Conservation (phyloP, 2,329 filamentous ascomycete species). For the Davidsoniella australis region DNA sequence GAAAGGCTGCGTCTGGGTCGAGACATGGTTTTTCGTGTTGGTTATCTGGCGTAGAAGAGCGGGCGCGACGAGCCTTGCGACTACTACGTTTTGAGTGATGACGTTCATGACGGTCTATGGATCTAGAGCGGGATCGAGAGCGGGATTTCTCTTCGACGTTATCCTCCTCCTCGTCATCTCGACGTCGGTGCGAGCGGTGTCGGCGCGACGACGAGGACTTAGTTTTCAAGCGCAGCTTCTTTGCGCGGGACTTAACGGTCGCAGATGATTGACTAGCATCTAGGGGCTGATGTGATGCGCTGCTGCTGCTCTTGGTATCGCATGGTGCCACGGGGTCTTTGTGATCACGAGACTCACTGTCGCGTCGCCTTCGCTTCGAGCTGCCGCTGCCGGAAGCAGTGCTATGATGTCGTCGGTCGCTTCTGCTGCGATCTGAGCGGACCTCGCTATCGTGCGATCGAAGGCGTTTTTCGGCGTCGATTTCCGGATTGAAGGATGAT, state of each 20-base stretch:
- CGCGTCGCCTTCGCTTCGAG: too few species aligned
- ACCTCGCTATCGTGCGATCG: not conserved
- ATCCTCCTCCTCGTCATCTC: conserved; percentile 15
- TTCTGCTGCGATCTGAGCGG: not conserved
- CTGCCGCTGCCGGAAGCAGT: too few species aligned
- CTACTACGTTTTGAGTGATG: conserved; percentile 14
- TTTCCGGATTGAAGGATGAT: conserved; percentile 29
- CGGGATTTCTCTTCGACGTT: conserved; percentile 7
- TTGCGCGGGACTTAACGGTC: not conserved
- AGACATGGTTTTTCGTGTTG: conserved; percentile 31
- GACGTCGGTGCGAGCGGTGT: conserved; percentile 16
- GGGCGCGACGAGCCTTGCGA: conserved; percentile 19
- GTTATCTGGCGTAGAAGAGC: conserved; percentile 30
- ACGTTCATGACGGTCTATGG: conserved; percentile 18
- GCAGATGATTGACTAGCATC: not conserved
- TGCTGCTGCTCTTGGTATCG: too few species aligned
- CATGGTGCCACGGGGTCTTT: too few species aligned
- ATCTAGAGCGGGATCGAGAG: not conserved
- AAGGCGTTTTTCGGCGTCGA: conserved; percentile 4
- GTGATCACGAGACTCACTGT: too few species aligned
- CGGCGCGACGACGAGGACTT: not conserved
- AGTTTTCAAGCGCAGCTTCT: conserved; percentile 6
- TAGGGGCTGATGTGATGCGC: not conserved
- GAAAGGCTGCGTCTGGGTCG: conserved; percentile 62
- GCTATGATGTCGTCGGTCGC: not conserved